A percentile compares a stretch with the other conserved stretches of the same genome.
These are phyloP conservation scores for Puya raimondii DNA, from an alignment of 176 grass and related monocot genomes.

Conservation along the genomic window DNA sequence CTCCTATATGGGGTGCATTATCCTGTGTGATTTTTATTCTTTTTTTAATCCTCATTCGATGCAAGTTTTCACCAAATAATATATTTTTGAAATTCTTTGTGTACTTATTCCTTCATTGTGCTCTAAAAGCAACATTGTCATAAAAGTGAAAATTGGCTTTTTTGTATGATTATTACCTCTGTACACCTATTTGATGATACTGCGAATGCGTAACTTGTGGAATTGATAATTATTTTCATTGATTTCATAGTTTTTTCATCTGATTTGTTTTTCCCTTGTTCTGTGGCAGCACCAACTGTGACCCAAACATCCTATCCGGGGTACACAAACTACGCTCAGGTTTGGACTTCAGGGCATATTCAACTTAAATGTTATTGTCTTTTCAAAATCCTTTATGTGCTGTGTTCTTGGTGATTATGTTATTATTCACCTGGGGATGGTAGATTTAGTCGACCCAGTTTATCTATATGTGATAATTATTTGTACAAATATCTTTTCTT, in stretches of 20 bases:
- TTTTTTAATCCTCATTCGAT: too few relatives aligned
- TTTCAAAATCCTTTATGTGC: slow-evolving; percentile 13
- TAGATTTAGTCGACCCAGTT: too few relatives aligned
- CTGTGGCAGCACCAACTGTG: slow-evolving; percentile 7
- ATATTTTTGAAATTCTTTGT: too few relatives aligned
- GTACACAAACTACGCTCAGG: slow-evolving; percentile 41
- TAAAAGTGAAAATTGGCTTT: too few relatives aligned
- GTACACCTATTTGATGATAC: not conserved
- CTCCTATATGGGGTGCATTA: too few relatives aligned
- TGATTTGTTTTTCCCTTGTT: slow-evolving; percentile 15
- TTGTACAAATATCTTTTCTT: too few relatives aligned
- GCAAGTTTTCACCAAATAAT: too few relatives aligned
- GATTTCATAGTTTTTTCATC: slow-evolving; percentile 5
- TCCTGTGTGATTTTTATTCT: too few relatives aligned
- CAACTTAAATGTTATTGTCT: not conserved
- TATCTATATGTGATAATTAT: too few relatives aligned
- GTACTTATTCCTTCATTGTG: too few relatives aligned
- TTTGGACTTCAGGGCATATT: slow-evolving; percentile 4
- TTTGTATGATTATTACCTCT: too few relatives aligned
- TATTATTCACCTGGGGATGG: not conserved
- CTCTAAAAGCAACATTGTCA: too few relatives aligned
- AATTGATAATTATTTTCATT: slow-evolving; percentile 3
- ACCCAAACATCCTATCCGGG: slow-evolving; percentile 26
- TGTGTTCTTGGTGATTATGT: slow-evolving; percentile 2
- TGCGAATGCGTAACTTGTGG: not conserved